phyloP scores from a whole-genome alignment of 306 rosid species.

The Quercus gilva region DNA sequence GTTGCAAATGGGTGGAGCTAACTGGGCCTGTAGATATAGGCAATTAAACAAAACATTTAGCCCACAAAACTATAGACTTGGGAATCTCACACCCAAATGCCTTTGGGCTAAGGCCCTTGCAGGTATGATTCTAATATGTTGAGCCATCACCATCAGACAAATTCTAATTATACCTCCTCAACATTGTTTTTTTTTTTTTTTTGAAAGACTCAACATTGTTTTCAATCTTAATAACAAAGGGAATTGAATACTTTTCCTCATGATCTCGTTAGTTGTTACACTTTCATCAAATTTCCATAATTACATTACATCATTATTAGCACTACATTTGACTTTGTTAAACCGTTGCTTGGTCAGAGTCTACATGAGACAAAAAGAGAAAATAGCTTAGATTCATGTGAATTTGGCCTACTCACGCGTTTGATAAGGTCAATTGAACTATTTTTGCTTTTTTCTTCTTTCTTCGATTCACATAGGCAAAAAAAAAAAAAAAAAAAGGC shows the following conservation, averaged over 20 bases:
- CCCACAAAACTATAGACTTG: background rate
- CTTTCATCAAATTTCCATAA: background rate
- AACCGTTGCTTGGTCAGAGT: background rate
- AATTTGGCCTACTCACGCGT: background rate
- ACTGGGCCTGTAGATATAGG: background rate
- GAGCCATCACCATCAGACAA: background rate
- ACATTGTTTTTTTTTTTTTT: background rate
- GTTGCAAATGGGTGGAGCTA: no score
- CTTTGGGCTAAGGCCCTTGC: background rate
- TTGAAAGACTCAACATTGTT: background rate
- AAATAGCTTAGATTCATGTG: background rate
- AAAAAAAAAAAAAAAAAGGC: background rate
- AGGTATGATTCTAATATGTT: background rate
- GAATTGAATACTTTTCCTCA: background rate
- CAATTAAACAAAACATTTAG: background rate
- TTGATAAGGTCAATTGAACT: background rate
- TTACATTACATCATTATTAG: background rate
- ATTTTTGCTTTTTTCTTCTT: background rate
- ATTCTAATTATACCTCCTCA: background rate
- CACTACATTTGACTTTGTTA: background rate
- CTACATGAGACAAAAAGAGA: background rate
- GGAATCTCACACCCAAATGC: background rate
- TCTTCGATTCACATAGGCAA: background rate
- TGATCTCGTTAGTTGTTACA: background rate
- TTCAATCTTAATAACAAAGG: background rate